phyloP scores from a whole-genome alignment of 1,139 yeast genomes.

The Nadsonia commutata region DNA sequence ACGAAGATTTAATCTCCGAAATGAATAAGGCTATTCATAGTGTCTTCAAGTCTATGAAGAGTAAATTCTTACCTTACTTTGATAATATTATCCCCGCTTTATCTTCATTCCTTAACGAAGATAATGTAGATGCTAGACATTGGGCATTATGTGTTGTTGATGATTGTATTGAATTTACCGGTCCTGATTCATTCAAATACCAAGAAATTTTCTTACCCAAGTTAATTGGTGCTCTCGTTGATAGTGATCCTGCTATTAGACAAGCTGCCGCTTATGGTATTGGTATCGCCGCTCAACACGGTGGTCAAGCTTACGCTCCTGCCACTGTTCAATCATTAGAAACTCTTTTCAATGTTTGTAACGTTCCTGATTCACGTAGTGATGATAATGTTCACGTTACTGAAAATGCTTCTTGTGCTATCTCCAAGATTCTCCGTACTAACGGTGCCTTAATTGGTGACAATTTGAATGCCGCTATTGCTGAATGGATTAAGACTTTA shows the following conservation, averaged over 20 bases:
- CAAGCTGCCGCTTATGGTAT: slow-evolving; percentile 80
- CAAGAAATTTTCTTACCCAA: slow-evolving; percentile 50
- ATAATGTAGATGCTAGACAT: slow-evolving; percentile 52
- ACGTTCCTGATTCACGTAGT: slow-evolving; percentile 71
- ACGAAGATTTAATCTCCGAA: slow-evolving; percentile 79
- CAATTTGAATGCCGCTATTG: slow-evolving; percentile 47
- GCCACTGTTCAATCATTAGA: slow-evolving; percentile 56
- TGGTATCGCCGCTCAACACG: slow-evolving; percentile 54
- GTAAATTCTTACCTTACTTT: slow-evolving; percentile 50
- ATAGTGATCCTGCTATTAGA: slow-evolving; percentile 56
- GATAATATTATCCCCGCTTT: slow-evolving; percentile 27
- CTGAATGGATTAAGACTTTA: slow-evolving; percentile 66
- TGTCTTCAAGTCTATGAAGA: slow-evolving; percentile 49
- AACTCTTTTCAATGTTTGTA: slow-evolving; percentile 58
- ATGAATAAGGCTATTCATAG: slow-evolving; percentile 65
- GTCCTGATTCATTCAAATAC: slow-evolving; percentile 48
- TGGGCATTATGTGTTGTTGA: slow-evolving; percentile 74
- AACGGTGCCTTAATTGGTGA: slow-evolving; percentile 33
- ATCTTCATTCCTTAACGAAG: slow-evolving; percentile 26
- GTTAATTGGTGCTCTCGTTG: slow-evolving; percentile 46
- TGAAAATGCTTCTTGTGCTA: slow-evolving; percentile 69
- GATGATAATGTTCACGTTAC: slow-evolving; percentile 81
- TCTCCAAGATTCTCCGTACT: slow-evolving; percentile 50
- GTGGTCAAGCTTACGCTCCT: slow-evolving; percentile 41
- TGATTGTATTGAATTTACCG: slow-evolving; percentile 61